Evolutionary conservation across 768 basidiomycete species (phyloP).

Genomic region (Lactarius tabidus): DNA sequence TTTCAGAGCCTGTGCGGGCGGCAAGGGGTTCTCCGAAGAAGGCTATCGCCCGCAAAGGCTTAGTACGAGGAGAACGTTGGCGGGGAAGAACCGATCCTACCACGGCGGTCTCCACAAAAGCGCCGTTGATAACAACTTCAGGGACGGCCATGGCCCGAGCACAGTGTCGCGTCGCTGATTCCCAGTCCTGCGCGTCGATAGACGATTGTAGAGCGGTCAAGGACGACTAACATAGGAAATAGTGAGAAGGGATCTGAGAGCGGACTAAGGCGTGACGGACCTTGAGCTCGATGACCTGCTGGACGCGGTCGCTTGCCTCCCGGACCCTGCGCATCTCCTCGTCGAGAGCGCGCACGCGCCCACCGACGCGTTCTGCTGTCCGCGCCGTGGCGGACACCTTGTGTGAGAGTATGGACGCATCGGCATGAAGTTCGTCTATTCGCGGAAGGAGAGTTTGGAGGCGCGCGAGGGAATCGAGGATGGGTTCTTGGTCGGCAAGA

Average conservation of each 20-base stretch:
- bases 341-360: conserved; percentile 82
- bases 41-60: conserved; percentile 52
- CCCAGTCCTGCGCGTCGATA: conserved; percentile 90
- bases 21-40: conserved; percentile 80
- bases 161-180: conserved; percentile 88
- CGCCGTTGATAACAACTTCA: conserved; percentile 67
- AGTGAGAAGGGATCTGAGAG: conserved; percentile 21
- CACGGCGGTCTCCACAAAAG: conserved; percentile 83
- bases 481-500: conserved; percentile 63
- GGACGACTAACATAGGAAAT: conserved; percentile 54
- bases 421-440: conserved; percentile 57
- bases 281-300: conserved; percentile 94
- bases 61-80: neutral
- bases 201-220: conserved; percentile 49
- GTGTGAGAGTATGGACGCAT: conserved; percentile 50
- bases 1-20: conserved; percentile 80
- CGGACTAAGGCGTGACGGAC: conserved; percentile 38
- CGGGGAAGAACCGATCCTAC: conserved; percentile 41
- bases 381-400: conserved; percentile 70
- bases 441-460: conserved; percentile 57
- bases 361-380: conserved; percentile 87
- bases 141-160: conserved; percentile 87
- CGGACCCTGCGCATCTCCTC: conserved; percentile 89
- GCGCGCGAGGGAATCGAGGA: conserved; percentile 56
- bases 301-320: conserved; percentile 87